Percentiles rank a stretch among this genome's conserved stretches.
phyloP scores from a whole-genome alignment of 352 stramenopile species.

The Globisporangium polare region DNA sequence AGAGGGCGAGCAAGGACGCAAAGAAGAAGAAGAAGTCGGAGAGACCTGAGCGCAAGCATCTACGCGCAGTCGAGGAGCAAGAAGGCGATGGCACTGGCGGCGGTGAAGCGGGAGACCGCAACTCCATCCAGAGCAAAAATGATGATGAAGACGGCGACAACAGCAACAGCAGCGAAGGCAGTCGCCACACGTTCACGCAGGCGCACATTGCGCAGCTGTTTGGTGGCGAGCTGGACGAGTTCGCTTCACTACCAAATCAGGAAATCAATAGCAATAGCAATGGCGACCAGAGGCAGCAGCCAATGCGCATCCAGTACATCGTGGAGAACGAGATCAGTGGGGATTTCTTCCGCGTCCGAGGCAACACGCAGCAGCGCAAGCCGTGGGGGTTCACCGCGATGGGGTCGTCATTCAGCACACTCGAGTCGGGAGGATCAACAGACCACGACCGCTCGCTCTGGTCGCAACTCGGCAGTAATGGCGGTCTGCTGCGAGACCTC shows the following conservation, averaged over 20 bases:
- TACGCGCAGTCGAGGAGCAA: not conserved
- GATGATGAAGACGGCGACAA: not conserved
- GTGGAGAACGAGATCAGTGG: constrained; percentile 60
- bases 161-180: not conserved
- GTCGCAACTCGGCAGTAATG: constrained; percentile 6
- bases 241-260: not conserved
- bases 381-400: constrained; percentile 1
- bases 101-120: not conserved
- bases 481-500: constrained; percentile 18
- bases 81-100: not conserved
- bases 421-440: not conserved
- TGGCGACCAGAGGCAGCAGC: not conserved
- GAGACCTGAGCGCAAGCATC: not conserved
- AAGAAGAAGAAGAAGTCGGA: not conserved
- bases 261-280: not conserved
- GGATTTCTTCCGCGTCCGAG: constrained; percentile 50
- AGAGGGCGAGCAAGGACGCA: not conserved
- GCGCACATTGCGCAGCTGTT: constrained; percentile 17
- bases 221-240: constrained; percentile 13
- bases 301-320: constrained; percentile 24
- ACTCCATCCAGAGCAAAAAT: not conserved
- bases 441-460: constrained; percentile 15
- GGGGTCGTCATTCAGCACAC: not conserved
- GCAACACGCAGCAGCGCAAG: not conserved
- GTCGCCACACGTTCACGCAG: not conserved